phyloP scores from a whole-genome alignment of 2,329 filamentous ascomycete genomes.

The Chaetomiaceae sp. region DNA sequence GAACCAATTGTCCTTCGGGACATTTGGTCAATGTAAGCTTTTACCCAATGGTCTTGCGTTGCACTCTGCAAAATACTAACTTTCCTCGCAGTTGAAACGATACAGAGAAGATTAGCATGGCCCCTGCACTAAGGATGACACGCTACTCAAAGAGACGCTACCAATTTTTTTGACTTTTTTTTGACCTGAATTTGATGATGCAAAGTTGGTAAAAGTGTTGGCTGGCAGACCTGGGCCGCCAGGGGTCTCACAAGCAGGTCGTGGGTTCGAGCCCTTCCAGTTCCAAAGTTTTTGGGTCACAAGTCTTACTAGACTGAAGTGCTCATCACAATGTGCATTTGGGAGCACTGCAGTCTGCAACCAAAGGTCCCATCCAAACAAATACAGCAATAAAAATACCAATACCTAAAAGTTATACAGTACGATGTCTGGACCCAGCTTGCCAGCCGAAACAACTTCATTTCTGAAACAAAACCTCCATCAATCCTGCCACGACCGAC shows the following conservation, averaged over 20 bases:
- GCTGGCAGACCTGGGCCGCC: no score
- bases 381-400: no score
- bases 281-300: neutral
- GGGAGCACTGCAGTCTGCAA: no score
- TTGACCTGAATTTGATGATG: slow-evolving; percentile 39
- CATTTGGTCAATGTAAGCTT: slow-evolving; percentile 29
- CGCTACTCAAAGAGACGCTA: slow-evolving; percentile 65
- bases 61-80: slow-evolving; percentile 15
- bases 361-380: no score
- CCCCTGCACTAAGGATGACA: slow-evolving; percentile 92
- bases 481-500: slow-evolving; percentile 29
- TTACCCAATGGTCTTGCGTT: slow-evolving; percentile 13
- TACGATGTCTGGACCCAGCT: no score
- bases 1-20: slow-evolving; percentile 23
- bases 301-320: no score
- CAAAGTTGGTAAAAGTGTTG: slow-evolving; percentile 72
- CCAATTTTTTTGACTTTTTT: slow-evolving; percentile 54
- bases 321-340: no score
- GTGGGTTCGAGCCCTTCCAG: slow-evolving; percentile 4
- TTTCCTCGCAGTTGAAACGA: slow-evolving; percentile 26
- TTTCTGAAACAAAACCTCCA: no score
- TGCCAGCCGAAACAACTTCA: no score
- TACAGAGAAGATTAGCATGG: slow-evolving; percentile 79
- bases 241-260: slow-evolving; percentile 1
- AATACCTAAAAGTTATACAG: no score